Evolutionary conservation across 176 grass and related monocot genomes (phyloP), one percentile per base, ranked within the genome.

Genomic region (Rhipidocladum racemiflorum): DNA sequence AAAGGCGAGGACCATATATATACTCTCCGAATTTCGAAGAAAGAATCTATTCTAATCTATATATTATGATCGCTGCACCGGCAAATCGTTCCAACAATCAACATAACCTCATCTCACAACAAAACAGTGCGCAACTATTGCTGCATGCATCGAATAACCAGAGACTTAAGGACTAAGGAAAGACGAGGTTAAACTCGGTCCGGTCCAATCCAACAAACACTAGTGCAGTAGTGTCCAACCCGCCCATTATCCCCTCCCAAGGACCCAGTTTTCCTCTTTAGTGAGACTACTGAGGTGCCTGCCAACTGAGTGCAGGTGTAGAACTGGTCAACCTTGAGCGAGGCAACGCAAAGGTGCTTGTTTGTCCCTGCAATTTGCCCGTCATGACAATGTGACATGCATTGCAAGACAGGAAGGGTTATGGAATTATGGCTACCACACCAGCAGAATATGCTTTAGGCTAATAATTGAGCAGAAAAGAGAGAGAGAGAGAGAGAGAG

Each of bases 111-210:
- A 77, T 77, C 2, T 72, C 65, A 23, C 25, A 72, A 17, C 18
- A 25, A 34, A 62, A 32, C 12, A 25, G 6, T 50, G 29, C 9
- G 48, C 10, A 72, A 32, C 42, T 13, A 42, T 67, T 42, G 15
- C 27, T 51, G 66, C 54, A 81, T 51, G 66, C 54, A 81, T 70
- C 32, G 51, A 80, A 70, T 80, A 70, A 50, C 40, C 65, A 61
- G 69, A 92, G 17, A 81, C 87, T 92, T 89, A 83, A 61, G 81
- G 84, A 76, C 83, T 89, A 92, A 92, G 90, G 80, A 89, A 89
- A 44, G 70, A 71, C 9, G 54, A 16, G 54, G 42, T 82, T 84
- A 88, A 62, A 86, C 39, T 83, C 35, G 61, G 62, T 69, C 83
- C 90, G 86, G 68, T 83, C 79, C 69, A 77, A 70, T 82, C 83